These are phyloP conservation scores for Naganishia friedmannii DNA, from an alignment of 768 basidiomycete genomes.

Conservation along the genomic window DNA sequence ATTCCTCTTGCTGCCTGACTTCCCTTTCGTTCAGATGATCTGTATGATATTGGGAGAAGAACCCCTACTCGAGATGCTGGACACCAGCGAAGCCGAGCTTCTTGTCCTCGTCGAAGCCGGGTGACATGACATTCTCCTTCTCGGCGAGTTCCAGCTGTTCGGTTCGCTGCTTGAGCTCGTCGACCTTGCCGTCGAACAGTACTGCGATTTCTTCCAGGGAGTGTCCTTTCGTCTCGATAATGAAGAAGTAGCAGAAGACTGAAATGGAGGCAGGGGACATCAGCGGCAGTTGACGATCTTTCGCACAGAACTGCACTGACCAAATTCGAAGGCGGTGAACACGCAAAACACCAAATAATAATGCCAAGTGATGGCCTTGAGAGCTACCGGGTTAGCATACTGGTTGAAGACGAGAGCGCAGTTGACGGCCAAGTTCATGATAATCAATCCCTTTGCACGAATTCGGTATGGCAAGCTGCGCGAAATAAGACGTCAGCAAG, in stretches of 20 bases:
- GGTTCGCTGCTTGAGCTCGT: constrained; percentile 6
- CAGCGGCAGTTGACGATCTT: no score
- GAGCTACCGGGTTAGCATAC: constrained; percentile 43
- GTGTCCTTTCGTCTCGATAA: constrained; percentile 43
- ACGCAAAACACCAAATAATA: constrained; percentile 41
- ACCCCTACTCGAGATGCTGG: constrained; percentile 24
- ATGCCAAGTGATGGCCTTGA: constrained; percentile 38
- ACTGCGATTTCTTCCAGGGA: constrained; percentile 39
- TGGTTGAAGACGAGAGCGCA: constrained; percentile 47
- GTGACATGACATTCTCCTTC: not conserved
- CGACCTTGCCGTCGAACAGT: constrained; percentile 33
- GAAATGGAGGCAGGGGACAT: no score
- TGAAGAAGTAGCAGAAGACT: constrained; percentile 44
- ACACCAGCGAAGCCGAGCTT: constrained; percentile 15
- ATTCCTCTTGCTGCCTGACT: not conserved
- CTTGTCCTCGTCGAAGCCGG: constrained; percentile 22
- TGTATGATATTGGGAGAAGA: not conserved
- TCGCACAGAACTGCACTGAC: no score
- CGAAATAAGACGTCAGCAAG: not conserved
- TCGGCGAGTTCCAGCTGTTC: constrained; percentile 6
- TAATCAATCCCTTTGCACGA: constrained; percentile 79
- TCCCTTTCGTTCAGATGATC: not conserved
- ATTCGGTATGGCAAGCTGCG: constrained; percentile 67
- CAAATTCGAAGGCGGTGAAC: constrained; percentile 42
- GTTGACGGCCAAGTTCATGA: constrained; percentile 58